Evolutionary conservation across 306 rosid genomes (phyloP).

Genomic region (Arachis hypogaea): DNA sequence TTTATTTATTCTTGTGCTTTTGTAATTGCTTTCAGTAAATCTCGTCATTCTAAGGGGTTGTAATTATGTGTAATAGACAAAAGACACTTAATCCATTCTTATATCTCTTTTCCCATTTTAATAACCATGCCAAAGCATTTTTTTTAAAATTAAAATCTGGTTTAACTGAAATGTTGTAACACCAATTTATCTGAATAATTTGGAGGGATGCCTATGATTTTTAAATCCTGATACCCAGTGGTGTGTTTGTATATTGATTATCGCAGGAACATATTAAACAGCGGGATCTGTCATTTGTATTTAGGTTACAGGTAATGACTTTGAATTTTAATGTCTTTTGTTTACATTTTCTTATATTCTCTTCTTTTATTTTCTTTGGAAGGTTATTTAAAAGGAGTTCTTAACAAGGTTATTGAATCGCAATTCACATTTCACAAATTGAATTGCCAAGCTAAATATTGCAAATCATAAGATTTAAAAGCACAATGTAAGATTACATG

Average conservation of each 20-base stretch:
- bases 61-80: neutral
- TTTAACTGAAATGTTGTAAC: slow-evolving; percentile 8
- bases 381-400: slow-evolving; percentile 13
- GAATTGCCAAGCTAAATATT: too few species aligned
- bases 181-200: slow-evolving; percentile 26
- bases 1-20: slow-evolving; percentile 24
- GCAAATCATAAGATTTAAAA: too few species aligned
- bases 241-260: slow-evolving; percentile 38
- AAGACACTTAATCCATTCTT: neutral
- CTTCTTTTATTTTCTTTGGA: slow-evolving; percentile 1
- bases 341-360: slow-evolving; percentile 28
- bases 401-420: neutral
- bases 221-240: slow-evolving; percentile 28
- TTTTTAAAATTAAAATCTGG: neutral
- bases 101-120: neutral
- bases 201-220: slow-evolving; percentile 31
- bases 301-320: slow-evolving; percentile 86
- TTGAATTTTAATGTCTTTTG: slow-evolving; percentile 24
- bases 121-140: neutral
- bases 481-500: too few species aligned
- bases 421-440: too few species aligned
- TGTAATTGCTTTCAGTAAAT: neutral
- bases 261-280: slow-evolving; percentile 89
- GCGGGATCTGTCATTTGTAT: slow-evolving; percentile 91
- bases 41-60: slow-evolving; percentile 13